These are phyloP conservation scores for Linum trigynum DNA, from an alignment of 345 rosid species.

Conservation along the genomic window DNA sequence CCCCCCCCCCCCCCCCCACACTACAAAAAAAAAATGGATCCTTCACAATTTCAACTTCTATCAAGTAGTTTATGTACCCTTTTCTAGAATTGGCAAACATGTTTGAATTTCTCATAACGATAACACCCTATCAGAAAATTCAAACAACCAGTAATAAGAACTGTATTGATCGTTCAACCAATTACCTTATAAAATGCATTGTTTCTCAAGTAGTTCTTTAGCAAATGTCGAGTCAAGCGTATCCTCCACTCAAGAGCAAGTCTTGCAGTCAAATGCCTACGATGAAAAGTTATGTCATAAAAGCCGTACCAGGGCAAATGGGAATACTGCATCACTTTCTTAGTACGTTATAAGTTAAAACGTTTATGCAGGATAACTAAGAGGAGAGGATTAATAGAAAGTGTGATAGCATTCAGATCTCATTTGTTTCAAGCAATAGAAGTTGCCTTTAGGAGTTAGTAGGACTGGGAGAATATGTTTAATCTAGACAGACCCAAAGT, in stretches of 20 bases:
- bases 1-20: too few species aligned
- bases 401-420: too few species aligned
- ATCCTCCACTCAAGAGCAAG: slow-evolving; percentile 97
- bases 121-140: background rate
- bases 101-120: background rate
- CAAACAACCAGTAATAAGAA: background rate
- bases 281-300: slow-evolving; percentile 4
- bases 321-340: too few species aligned
- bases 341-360: too few species aligned
- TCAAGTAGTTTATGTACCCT: background rate
- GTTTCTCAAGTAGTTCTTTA: slow-evolving; percentile 75
- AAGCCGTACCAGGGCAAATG: background rate
- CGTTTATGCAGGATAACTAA: too few species aligned
- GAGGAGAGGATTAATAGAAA: too few species aligned
- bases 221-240: slow-evolving; percentile 80
- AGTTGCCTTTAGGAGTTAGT: too few species aligned
- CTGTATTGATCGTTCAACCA: background rate
- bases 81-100: background rate
- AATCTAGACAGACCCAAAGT: too few species aligned
- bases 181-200: slow-evolving; percentile 94
- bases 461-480: too few species aligned
- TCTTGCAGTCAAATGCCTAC: slow-evolving; percentile 71
- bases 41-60: background rate
- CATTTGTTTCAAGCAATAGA: too few species aligned
- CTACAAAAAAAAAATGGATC: background rate